Evolutionary conservation across 345 rosid species (phyloP).

Genomic region (Camelina hispida): DNA sequence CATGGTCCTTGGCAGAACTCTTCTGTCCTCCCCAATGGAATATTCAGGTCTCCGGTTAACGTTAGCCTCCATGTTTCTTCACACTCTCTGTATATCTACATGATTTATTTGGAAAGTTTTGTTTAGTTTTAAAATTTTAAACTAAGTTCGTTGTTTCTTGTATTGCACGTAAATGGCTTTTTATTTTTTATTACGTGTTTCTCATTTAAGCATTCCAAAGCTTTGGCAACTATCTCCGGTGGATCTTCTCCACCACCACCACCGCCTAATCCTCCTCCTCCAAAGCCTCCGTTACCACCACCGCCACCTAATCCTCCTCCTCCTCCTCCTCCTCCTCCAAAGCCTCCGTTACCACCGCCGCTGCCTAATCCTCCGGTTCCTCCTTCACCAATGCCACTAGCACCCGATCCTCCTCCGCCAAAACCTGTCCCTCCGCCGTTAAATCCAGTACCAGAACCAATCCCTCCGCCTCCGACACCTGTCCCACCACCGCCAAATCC

Average conservation of each 20-base stretch:
- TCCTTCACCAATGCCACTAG: not conserved
- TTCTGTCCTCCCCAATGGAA: conserved; percentile 52
- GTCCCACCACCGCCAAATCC: conserved; percentile 15
- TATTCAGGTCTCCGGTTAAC: conserved; percentile 62
- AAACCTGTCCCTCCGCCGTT: conserved; percentile 23
- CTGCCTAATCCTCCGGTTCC: conserved; percentile 13
- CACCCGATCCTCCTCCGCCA: conserved; percentile 27
- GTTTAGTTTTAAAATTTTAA: not conserved
- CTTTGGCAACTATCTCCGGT: conserved; percentile 66
- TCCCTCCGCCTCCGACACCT: conserved; percentile 25
- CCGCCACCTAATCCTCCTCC: conserved; percentile 25
- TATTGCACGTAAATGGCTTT: not conserved
- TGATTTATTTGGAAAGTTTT: not conserved
- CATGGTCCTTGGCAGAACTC: conserved; percentile 82
- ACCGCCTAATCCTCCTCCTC: conserved; percentile 35
- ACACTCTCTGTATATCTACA: conserved; percentile 74
- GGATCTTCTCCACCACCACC: conserved; percentile 46
- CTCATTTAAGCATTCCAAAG: conserved; percentile 76
- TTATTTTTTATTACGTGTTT: conserved; percentile 52
- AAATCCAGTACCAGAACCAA: conserved; percentile 16
- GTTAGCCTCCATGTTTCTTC: conserved; percentile 71
- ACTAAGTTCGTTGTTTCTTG: not conserved
- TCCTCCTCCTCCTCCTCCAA: conserved; percentile 33
- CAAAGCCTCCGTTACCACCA: conserved; percentile 22
- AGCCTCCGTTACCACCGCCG: conserved; percentile 19